Conservation (phyloP, 2,329 filamentous ascomycete species). For the Gyromitra esculenta region DNA sequence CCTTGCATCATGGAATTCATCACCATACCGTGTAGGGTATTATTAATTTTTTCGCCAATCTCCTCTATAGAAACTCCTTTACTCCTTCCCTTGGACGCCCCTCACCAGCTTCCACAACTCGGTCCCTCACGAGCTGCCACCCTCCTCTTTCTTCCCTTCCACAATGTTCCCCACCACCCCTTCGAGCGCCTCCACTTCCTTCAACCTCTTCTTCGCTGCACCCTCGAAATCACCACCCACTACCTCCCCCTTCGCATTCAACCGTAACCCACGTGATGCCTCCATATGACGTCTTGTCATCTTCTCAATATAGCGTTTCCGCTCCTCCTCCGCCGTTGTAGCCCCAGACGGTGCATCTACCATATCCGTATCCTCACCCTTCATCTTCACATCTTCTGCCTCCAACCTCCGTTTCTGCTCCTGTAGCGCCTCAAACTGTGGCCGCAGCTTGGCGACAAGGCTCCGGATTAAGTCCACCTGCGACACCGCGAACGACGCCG, state of each 20-base stretch:
- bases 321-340: slow-evolving; percentile 69
- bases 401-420: slow-evolving; percentile 24
- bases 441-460: slow-evolving; percentile 73
- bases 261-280: slow-evolving; percentile 72
- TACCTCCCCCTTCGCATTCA: slow-evolving; percentile 70
- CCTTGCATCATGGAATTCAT: not conserved
- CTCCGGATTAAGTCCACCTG: slow-evolving; percentile 82
- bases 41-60: not conserved
- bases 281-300: slow-evolving; percentile 82
- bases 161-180: slow-evolving; percentile 40
- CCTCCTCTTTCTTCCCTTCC: slow-evolving; percentile 48
- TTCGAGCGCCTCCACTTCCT: slow-evolving; percentile 52
- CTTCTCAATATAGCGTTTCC: slow-evolving; percentile 83
- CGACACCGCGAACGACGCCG: slow-evolving; percentile 79
- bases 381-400: slow-evolving; percentile 58
- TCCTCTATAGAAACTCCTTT: not conserved
- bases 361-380: slow-evolving; percentile 53
- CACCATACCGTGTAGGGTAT: not conserved
- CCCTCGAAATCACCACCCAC: slow-evolving; percentile 67
- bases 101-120: slow-evolving; percentile 55
- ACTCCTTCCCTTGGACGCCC: not conserved
- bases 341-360: slow-evolving; percentile 59
- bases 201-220: slow-evolving; percentile 52
- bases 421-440: slow-evolving; percentile 67
- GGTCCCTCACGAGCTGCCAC: slow-evolving; percentile 57